Base-by-base conservation (phyloP, 352 stramenopile genomes). In the Halophytophthora batemanensis region DNA sequence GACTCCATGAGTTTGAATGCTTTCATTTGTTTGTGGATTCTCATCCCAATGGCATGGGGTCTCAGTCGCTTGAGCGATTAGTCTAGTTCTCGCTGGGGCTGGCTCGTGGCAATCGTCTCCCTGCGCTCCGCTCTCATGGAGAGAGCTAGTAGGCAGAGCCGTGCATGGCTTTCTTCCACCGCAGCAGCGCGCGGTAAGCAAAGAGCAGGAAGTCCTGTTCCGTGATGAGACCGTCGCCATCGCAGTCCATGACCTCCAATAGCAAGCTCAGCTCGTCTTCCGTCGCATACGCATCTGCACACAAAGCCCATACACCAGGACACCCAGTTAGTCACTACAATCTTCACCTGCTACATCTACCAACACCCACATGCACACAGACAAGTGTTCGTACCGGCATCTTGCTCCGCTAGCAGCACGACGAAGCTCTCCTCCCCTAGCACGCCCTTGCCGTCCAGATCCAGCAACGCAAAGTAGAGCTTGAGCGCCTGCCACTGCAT, bases 121-220 rank as follows among this genome's bases (percentile, higher is more conserved):
- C 4, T 31, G 25, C 25, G 25, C 25, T 4, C 4, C 4, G 25
- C 25, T 31, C 25, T 31, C 25, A 8, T 8, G 25, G 25, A 23
- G 37, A 19, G 18, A 45, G 19, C 31, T 59, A 21, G 44, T 63
- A 66, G 23, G 50, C 47, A n/a, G 55, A 65, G 36, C 55, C 55
- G 41, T 71, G 61, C 21, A 69, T 22, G 44, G 50, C 52, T 48
- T 85, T 88, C 40, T 82, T 82, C 76, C 77, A 87, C 11, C 59
- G 74, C 42, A 89, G 58, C 40, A 71, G 72, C 38, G 82, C 80
- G 21, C 82, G 77, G 65, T 87, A 87, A 12, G 82, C 82, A 43
- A 93, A 93, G 23, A 86, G 72, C 57, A 93, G 59, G 47, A 90
- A 93, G 68, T 93, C 82, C 58, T 87, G 76, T 51, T 77, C 69